Conservation (phyloP, 2,329 filamentous ascomycete genomes). For the Aspergillus fructus region DNA sequence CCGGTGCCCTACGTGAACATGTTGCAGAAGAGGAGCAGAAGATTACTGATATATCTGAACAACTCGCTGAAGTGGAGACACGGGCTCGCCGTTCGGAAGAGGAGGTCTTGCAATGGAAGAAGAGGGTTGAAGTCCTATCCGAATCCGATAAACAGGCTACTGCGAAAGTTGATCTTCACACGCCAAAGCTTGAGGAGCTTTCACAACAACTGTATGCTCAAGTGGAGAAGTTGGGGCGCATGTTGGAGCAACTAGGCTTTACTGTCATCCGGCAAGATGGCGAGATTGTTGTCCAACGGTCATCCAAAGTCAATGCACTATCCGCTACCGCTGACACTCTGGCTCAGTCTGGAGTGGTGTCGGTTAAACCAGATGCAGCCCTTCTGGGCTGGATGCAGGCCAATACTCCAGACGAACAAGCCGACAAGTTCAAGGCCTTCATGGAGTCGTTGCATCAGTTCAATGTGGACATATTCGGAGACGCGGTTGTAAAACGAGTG, state of each 20-base stretch:
- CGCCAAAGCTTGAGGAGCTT: constrained; percentile 73
- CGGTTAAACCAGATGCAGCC: constrained; percentile 61
- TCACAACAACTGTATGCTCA: constrained; percentile 80
- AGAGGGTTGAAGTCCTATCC: constrained; percentile 48
- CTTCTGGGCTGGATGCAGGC: constrained; percentile 81
- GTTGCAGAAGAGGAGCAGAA: constrained; percentile 74
- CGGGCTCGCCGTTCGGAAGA: constrained; percentile 73
- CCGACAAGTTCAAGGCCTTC: constrained; percentile 72
- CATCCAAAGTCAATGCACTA: constrained; percentile 53
- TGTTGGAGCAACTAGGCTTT: constrained; percentile 86
- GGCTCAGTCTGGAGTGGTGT: constrained; percentile 34
- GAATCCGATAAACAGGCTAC: constrained; percentile 37
- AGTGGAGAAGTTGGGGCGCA: constrained; percentile 76
- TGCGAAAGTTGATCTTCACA: constrained; percentile 66
- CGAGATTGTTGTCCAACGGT: constrained; percentile 72
- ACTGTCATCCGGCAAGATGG: constrained; percentile 72
- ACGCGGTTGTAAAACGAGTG: constrained; percentile 82
- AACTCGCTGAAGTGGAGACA: constrained; percentile 73
- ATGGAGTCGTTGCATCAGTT: constrained; percentile 73
- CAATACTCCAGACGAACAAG: constrained; percentile 64
- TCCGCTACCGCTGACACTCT: constrained; percentile 36
- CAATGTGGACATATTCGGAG: constrained; percentile 78
- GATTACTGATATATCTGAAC: constrained; percentile 65
- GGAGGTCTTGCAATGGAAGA: constrained; percentile 67
- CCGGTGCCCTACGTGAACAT: constrained; percentile 72